Evolutionary conservation across 768 basidiomycete genomes (phyloP).

Genomic region (Serpula lacrymans): DNA sequence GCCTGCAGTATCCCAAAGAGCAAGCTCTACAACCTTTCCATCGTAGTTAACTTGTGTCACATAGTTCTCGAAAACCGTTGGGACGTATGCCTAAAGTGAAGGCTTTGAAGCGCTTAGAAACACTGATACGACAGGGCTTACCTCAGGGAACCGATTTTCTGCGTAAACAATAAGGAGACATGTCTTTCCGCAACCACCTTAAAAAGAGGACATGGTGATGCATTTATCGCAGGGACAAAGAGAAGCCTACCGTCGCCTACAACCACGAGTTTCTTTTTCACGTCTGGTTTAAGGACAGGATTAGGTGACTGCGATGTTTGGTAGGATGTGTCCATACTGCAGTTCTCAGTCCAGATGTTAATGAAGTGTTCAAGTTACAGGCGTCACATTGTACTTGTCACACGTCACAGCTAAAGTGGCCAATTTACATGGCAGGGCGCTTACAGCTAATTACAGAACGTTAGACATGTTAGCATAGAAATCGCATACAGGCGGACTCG

Average conservation of each 20-base stretch:
- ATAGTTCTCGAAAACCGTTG: conserved; percentile 94
- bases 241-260: conserved; percentile 74
- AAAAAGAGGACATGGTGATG: conserved; percentile 18
- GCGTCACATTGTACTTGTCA: too few species aligned
- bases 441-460: too few species aligned
- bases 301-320: conserved; percentile 21
- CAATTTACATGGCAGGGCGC: too few species aligned
- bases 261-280: conserved; percentile 86
- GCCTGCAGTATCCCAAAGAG: conserved; percentile 98
- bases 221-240: conserved; percentile 25
- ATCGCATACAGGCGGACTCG: too few species aligned
- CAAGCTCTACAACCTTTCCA: conserved; percentile 87
- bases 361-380: too few species aligned
- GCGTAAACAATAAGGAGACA: conserved; percentile 96
- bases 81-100: conserved; percentile 73
- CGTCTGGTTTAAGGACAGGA: conserved; percentile 58
- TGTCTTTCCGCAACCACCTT: conserved; percentile 89
- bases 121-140: conserved; percentile 35
- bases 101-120: conserved; percentile 8
- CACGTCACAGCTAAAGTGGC: too few species aligned
- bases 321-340: conserved; percentile 27
- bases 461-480: too few species aligned
- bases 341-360: too few species aligned
- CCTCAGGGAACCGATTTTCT: conserved; percentile 94
- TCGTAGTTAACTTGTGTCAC: conserved; percentile 85